Evolutionary conservation across 441 rosid species (phyloP).

Genomic region (Corymbia citriodora): DNA sequence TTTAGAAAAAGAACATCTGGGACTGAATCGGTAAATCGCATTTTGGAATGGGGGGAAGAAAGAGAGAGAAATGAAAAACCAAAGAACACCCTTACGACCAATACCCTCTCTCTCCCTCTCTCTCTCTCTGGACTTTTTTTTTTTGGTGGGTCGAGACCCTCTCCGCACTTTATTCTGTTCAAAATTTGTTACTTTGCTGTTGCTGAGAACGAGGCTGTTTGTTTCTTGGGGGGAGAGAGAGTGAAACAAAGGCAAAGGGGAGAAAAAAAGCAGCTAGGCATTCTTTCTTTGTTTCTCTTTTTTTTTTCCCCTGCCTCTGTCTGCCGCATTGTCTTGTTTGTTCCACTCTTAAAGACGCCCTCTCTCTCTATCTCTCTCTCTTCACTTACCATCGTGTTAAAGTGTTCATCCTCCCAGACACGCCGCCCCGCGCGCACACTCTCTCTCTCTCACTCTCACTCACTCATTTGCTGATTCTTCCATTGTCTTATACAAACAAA

Average conservation of each 20-base stretch:
- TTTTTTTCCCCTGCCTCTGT: constrained; percentile 28
- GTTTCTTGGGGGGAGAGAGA: constrained; percentile 21
- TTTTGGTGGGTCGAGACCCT: background rate
- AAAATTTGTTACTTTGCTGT: constrained; percentile 59
- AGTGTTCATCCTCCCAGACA: constrained; percentile 15
- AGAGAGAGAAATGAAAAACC: background rate
- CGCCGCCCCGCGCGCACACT: constrained; percentile 9
- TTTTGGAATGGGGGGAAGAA: constrained; percentile 11
- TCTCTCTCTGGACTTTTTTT: background rate
- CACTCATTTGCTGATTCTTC: constrained; percentile 28
- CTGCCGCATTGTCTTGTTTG: constrained; percentile 70
- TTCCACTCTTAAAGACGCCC: constrained; percentile 54
- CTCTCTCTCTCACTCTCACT: constrained; percentile 9
- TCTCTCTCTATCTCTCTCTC: constrained; percentile 65
- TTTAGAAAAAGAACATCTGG: background rate
- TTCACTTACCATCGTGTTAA: constrained; percentile 38
- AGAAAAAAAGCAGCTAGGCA: constrained; percentile 3
- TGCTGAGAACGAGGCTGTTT: constrained; percentile 64
- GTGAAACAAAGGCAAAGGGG: constrained; percentile 4
- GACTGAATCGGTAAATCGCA: background rate
- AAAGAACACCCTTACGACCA: background rate
- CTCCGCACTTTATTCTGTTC: constrained; percentile 62
- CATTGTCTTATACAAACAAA: background rate
- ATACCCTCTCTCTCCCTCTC: background rate
- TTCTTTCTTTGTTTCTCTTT: constrained; percentile 15